phyloP scores from a whole-genome alignment of 2,329 filamentous ascomycete genomes.

The Verticillium isaacii region DNA sequence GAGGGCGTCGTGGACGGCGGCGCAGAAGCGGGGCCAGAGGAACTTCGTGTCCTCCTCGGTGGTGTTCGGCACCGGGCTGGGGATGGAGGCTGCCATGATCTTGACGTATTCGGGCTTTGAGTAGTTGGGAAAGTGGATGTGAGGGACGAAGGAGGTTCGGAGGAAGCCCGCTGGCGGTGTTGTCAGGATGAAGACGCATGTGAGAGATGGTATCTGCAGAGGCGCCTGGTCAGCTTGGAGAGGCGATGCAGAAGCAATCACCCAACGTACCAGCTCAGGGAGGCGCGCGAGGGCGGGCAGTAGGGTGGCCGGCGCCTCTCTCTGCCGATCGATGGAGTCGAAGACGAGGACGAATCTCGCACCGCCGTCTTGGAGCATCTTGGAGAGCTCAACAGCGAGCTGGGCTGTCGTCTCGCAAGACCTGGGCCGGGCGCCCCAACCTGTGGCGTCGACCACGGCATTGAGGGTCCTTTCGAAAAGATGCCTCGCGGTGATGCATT shows the following conservation, averaged over 20 bases:
- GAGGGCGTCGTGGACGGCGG: slow-evolving; percentile 82
- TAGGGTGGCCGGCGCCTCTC: slow-evolving; percentile 73
- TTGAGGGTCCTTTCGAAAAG: slow-evolving; percentile 67
- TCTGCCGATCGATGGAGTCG: slow-evolving; percentile 80
- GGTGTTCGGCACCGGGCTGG: slow-evolving; percentile 42
- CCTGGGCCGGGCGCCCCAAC: slow-evolving; percentile 43
- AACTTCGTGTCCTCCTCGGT: slow-evolving; percentile 53
- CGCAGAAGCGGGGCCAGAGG: slow-evolving; percentile 76
- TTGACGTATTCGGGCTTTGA: slow-evolving; percentile 72
- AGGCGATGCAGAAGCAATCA: slow-evolving; percentile 6
- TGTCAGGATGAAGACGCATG: slow-evolving; percentile 71
- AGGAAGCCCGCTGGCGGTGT: slow-evolving; percentile 66
- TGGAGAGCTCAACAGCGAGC: slow-evolving; percentile 66
- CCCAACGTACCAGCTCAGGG: slow-evolving; percentile 64
- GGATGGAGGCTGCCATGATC: slow-evolving; percentile 61
- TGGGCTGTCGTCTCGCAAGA: slow-evolving; percentile 79
- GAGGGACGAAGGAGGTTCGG: slow-evolving; percentile 60
- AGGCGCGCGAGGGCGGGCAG: slow-evolving; percentile 77
- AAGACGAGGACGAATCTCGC: slow-evolving; percentile 76
- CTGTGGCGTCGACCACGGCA: slow-evolving; percentile 50
- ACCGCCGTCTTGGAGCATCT: slow-evolving; percentile 48
- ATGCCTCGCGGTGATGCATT: slow-evolving; percentile 76
- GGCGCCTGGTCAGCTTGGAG: background rate
- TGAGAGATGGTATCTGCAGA: slow-evolving; percentile 69
- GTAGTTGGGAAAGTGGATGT: slow-evolving; percentile 82